phyloP scores from a whole-genome alignment of 352 stramenopile genomes.

The Lagenidium sp. region DNA sequence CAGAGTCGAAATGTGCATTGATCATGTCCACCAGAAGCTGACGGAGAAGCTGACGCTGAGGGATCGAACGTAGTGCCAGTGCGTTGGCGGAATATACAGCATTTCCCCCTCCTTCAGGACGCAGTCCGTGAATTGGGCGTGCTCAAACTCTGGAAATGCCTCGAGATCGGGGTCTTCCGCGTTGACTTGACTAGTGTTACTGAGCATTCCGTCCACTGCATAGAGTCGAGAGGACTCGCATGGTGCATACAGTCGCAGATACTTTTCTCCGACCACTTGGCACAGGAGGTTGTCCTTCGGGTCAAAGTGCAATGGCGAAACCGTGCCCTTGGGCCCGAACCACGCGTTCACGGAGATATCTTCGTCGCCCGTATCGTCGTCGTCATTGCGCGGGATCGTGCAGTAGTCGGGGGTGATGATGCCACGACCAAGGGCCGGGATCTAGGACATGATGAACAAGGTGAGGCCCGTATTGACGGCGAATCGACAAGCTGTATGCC shows the following conservation, averaged over 20 bases:
- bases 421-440: conserved; percentile 63
- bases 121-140: conserved; percentile 59
- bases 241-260: conserved; percentile 72
- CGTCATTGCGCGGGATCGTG: conserved; percentile 35
- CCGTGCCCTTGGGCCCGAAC: conserved; percentile 72
- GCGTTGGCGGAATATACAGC: conserved; percentile 83
- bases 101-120: conserved; percentile 62
- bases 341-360: conserved; percentile 83
- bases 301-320: conserved; percentile 86
- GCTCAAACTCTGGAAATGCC: conserved; percentile 39
- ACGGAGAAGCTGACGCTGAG: conserved; percentile 74
- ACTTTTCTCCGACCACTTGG: conserved; percentile 80
- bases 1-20: too few relatives aligned
- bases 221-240: conserved; percentile 68
- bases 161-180: conserved; percentile 40
- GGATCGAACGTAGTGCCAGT: conserved; percentile 86
- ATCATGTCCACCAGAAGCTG: conserved; percentile 68
- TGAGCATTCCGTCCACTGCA: conserved; percentile 71
- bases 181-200: conserved; percentile 77
- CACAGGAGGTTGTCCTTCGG: conserved; percentile 87
- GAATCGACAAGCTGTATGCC: too few relatives aligned
- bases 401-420: conserved; percentile 88
- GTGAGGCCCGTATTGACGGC: too few relatives aligned
- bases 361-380: conserved; percentile 20
- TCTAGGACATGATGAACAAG: too few relatives aligned